Evolutionary conservation across 2,329 filamentous ascomycete genomes (phyloP), one percentile per base, ranked within the genome.

Genomic region (Pseudonectria buxi): DNA sequence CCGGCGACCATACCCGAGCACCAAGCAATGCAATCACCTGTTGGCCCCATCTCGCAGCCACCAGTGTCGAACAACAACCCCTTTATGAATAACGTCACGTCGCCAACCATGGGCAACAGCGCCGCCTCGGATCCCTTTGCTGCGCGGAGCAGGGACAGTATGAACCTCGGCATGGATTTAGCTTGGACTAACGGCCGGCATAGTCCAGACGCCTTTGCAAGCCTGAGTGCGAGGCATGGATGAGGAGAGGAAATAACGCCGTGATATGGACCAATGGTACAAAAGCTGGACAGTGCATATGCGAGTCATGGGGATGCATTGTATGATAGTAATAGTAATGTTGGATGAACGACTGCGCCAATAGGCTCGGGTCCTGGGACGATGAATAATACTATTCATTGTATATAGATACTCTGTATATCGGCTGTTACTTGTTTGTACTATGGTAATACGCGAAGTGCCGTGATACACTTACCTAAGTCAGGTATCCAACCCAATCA

Each of bases 201-300:
- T 53, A 87, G 83, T 49, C 84, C 84, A 4, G 84, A 89, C 59
- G 84, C 84, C 11, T 89, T 88, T 68, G 78, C 83, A 3, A 84
- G 81, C 33, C 64, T 89, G 44, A 86, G 82, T 51, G 77, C 82
- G 34, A 66, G 73, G 46, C 71, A 74, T 51, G 62, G 56, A 53
- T 70, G 49, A 62, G 53, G 37, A 57, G 45, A 61, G 41, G 40
- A 46, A 26, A 40, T 25, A 6, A 33, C 14, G 36, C 31, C 16
- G 28, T 32, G 35, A 14, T 31, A 39, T 41, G 43, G 35, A 30
- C 45, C 41, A 45, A 22, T 22, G 32, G 32, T 40, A 33, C 39
- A 33, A 35, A 33, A 33, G 30, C 38, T 43, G 46, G 47, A 47
- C 46, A 51, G 37, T 47, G 44, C 38, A 50, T 41, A 45, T 33